Percentiles rank a stretch among this genome's conserved stretches.
Conservation (phyloP, 148 eudicot genomes). For the Persicaria tinctoria region DNA sequence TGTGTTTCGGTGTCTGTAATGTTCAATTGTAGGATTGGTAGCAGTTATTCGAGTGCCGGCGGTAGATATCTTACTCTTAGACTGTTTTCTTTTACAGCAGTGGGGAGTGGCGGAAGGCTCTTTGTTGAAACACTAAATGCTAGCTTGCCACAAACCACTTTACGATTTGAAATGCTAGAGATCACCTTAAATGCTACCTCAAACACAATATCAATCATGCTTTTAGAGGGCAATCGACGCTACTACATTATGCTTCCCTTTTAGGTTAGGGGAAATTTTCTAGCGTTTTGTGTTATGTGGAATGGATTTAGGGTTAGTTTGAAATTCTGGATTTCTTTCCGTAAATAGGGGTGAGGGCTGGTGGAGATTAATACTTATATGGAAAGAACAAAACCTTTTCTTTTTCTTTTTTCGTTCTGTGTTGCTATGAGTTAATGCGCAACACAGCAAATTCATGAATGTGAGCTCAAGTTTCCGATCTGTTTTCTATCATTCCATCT, state of each 20-base stretch:
- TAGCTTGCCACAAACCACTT: no score
- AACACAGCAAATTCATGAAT: neutral
- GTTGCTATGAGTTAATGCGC: neutral
- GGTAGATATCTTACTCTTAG: no score
- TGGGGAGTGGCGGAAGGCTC: no score
- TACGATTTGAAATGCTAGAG: no score
- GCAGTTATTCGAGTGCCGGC: no score
- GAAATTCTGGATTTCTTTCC: neutral
- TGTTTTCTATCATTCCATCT: neutral
- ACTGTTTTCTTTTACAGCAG: no score
- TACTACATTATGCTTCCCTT: neutral
- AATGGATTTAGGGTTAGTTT: neutral
- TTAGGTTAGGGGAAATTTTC: neutral
- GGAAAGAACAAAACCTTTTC: neutral
- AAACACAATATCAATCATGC: no score
- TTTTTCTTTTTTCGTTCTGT: neutral
- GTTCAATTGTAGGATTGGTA: no score
- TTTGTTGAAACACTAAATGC: no score
- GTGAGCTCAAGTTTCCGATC: neutral
- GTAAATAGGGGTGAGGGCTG: neutral
- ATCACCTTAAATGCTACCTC: no score
- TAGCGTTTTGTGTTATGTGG: no score
- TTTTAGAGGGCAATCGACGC: neutral
- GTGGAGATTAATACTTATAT: neutral
- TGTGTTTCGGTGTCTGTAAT: no score